Base-by-base conservation (phyloP, 1,139 yeast species). In the Pichia inconspicua region DNA sequence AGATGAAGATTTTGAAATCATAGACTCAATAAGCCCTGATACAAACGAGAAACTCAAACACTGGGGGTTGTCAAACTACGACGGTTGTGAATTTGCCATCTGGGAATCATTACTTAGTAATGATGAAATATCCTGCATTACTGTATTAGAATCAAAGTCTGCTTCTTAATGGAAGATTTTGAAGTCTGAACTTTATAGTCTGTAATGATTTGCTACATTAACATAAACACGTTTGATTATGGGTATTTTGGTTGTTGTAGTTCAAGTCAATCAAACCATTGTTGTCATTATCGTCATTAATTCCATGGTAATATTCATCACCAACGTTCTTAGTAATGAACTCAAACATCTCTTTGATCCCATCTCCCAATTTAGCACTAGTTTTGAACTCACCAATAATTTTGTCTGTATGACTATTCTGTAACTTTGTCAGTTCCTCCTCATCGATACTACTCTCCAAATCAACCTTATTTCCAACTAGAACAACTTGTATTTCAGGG, bases 11-110 rank as follows among this genome's bases (percentile, higher is more conserved):
- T 61, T 62, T 49, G 66, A 63, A 45, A 46, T 63, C 40, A 55
- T 63, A 14, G 45, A 47, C 14, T 14, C 28, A 27, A 30, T 25
- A 30, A 14, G n/a, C 14, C n/a, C 34, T 12, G 37, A 34, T 15
- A 15, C 15, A 15, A 49, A 50, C 41, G 48, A 52, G 4, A 59
- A 56, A 40, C 48, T 51, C 38, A 58, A 59, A 36, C 55, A 58
- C 40, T 78, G 83, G 81, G 82, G 82, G 11, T 75, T 76, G 56
- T 71, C 77, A 19, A 72, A 71, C 54, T 58, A 77, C 39, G 73
- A 74, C 55, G 77, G 78, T 2, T 67, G 65, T 52, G 62, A 68
- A 25, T 60, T 71, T 36, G 71, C 75, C 50, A 71, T 78, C n/a
- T 73, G 76, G 67, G 84, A 80, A 54, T 78, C 78, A 12, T 62